Evolutionary conservation across 768 basidiomycete genomes (phyloP).

Genomic region (Cystofilobasidium ferigula): DNA sequence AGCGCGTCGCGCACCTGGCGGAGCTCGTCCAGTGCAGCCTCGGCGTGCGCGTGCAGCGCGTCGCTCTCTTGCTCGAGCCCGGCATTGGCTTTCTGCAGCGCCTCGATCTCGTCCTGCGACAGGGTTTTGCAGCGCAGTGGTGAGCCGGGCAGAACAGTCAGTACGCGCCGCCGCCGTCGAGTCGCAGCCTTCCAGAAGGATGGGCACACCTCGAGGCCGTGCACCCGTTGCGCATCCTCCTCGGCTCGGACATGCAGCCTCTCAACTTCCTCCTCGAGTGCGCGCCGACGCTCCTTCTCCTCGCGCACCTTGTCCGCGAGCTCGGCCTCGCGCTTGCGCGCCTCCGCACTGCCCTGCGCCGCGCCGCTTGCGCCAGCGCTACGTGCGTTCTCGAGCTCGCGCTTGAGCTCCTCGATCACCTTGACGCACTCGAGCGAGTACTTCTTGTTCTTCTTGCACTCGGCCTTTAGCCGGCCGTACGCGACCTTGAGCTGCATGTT

Average conservation of each 20-base stretch:
- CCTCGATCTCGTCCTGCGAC: constrained; percentile 52
- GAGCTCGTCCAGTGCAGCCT: constrained; percentile 43
- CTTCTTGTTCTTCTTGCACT: constrained; percentile 85
- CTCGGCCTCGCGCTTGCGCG: constrained; percentile 1
- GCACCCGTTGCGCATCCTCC: constrained; percentile 54
- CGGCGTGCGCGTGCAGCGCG: constrained; percentile 38
- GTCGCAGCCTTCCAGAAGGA: not conserved
- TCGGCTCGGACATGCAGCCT: constrained; percentile 56
- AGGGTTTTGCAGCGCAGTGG: not conserved
- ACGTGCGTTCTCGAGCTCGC: constrained; percentile 36
- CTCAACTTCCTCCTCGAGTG: constrained; percentile 52
- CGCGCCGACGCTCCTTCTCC: constrained; percentile 10
- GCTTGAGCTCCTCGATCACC: constrained; percentile 44
- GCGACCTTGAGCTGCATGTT: constrained; percentile 89
- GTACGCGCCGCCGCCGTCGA: no score
- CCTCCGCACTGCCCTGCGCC: not conserved
- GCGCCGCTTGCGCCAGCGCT: not conserved
- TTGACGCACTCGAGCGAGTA: constrained; percentile 57
- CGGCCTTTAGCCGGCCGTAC: constrained; percentile 75
- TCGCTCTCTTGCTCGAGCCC: constrained; percentile 31
- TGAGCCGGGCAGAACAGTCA: not conserved
- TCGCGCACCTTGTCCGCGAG: not conserved
- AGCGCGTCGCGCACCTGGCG: constrained; percentile 48
- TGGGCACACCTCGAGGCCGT: constrained; percentile 33
- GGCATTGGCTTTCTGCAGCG: constrained; percentile 59